These are phyloP conservation scores for Pseudoturritis turrita DNA, from an alignment of 345 rosid genomes.

Conservation along the genomic window DNA sequence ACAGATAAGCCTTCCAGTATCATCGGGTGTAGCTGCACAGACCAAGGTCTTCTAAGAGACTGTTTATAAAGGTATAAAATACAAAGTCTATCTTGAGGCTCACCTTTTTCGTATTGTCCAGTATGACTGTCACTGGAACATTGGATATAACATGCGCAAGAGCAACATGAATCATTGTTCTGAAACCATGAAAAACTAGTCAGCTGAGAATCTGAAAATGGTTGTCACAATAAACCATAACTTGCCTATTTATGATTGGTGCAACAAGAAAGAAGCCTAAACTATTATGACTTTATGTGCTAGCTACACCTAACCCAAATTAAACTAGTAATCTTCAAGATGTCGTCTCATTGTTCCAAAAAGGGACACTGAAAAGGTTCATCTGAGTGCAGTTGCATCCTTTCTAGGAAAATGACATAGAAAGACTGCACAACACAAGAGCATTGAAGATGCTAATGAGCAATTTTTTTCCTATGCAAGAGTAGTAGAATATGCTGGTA, in stretches of 20 bases:
- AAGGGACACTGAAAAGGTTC: background rate
- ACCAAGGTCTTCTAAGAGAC: constrained; percentile 1
- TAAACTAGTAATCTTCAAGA: background rate
- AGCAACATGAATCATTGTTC: constrained; percentile 56
- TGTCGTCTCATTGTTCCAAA: background rate
- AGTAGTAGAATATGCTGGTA: background rate
- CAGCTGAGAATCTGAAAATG: constrained; percentile 3
- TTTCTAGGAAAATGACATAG: background rate
- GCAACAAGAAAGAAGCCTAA: background rate
- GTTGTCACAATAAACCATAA: background rate
- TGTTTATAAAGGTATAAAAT: background rate
- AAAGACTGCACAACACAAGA: background rate
- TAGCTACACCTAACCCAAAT: background rate
- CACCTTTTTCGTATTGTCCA: constrained; percentile 72
- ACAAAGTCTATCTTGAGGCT: constrained; percentile 15
- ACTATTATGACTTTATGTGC: background rate
- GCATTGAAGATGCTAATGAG: background rate
- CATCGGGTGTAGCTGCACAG: constrained; percentile 61
- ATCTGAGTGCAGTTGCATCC: background rate
- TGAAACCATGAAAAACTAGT: constrained; percentile 39
- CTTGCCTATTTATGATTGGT: constrained; percentile 8
- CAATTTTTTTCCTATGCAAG: background rate
- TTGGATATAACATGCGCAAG: constrained; percentile 63
- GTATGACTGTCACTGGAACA: constrained; percentile 59
- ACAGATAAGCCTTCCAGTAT: constrained; percentile 58